Base-by-base conservation (phyloP, 2,329 filamentous ascomycete genomes). In the Daldinia sp. region DNA sequence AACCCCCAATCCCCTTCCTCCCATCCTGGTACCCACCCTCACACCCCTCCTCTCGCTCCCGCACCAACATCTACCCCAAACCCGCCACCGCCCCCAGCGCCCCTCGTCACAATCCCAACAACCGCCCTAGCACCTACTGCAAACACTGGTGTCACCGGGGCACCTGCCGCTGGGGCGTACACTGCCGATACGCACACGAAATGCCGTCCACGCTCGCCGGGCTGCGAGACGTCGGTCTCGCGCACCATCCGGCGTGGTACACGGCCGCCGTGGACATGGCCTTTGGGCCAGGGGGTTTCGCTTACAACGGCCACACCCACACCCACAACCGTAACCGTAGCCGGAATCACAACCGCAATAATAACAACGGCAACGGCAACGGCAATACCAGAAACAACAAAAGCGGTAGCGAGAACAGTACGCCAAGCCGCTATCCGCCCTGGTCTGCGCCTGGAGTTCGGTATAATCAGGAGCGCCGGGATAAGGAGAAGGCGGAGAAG, bases 91-190 rank as follows among this genome's bases (percentile, higher is more conserved):
- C 30, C 15, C 1, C 23, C 66, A 66, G 35, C 41, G 39, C 15
- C 54, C 49, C 23, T 47, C 49, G 17, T 52, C 23, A 17, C 41
- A 47, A n/a, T n/a, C n/a, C 7, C 53, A 39, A 19, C 34, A 19
- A 21, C 41, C 45, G 29, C 52, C 27, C 17, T 45, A 43, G 47
- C 27, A 59, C 59, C 23, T 72, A 73, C 70, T 84, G 83, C 71
- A 77, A 78, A 10, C 75, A 81, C 71, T 86, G 82, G 82, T 83
- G 82, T 71, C 76, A 77, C 52, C 73, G 78, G 37, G 82, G 82
- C 5, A 76, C 72, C 10, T 86, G 83, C 72, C 78, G 75, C 67
- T 84, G 77, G 73, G 80, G 78, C 3, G 50, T 59, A 5, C 64
- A 71, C 7, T 86, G 83, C 71, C 75, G 76, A 3, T 81, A 77